Evolutionary conservation across 2,329 filamentous ascomycete species (phyloP).

Genomic region (Nemania abortiva): DNA sequence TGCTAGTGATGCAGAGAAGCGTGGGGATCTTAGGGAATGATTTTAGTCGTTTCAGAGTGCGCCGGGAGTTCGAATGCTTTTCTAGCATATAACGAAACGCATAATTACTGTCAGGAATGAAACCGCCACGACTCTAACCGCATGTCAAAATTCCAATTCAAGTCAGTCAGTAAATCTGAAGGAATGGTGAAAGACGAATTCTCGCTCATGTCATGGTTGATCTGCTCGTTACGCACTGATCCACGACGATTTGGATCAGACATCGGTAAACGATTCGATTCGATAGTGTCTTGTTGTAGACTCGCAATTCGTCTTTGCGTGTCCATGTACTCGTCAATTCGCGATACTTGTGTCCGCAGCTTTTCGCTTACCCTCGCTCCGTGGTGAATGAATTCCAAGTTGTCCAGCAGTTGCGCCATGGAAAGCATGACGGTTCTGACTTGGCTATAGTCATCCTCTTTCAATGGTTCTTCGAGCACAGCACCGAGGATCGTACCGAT

Average conservation of each 20-base stretch:
- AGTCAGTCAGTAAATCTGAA: slow-evolving; percentile 9
- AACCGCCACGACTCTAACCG: not conserved
- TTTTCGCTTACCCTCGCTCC: slow-evolving; percentile 26
- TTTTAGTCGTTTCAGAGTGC: slow-evolving; percentile 4
- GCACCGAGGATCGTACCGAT: slow-evolving; percentile 25
- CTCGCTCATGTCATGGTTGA: not conserved
- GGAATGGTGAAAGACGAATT: slow-evolving; percentile 23
- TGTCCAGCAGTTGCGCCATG: slow-evolving; percentile 26
- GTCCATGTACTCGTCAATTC: slow-evolving; percentile 28
- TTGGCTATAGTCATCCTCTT: slow-evolving; percentile 26
- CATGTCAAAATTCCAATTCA: slow-evolving; percentile 22
- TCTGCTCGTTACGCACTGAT: not conserved
- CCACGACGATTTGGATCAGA: not conserved
- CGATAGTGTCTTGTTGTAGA: slow-evolving; percentile 4
- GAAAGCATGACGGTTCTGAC: slow-evolving; percentile 27
- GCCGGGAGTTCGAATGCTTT: slow-evolving; percentile 3
- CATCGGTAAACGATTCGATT: not conserved
- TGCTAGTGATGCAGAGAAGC: slow-evolving; percentile 14
- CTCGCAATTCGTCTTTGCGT: slow-evolving; percentile 16
- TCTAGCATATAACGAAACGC: not conserved
- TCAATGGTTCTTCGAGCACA: slow-evolving; percentile 25
- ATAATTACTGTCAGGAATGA: not conserved
- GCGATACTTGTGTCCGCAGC: slow-evolving; percentile 19
- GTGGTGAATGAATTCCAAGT: slow-evolving; percentile 20
- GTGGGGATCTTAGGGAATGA: slow-evolving; percentile 7